Evolutionary conservation across 495 filamentous ascomycete species (phyloP), one percentile per base, ranked within the genome.

Genomic region (Xylaria intraflava): DNA sequence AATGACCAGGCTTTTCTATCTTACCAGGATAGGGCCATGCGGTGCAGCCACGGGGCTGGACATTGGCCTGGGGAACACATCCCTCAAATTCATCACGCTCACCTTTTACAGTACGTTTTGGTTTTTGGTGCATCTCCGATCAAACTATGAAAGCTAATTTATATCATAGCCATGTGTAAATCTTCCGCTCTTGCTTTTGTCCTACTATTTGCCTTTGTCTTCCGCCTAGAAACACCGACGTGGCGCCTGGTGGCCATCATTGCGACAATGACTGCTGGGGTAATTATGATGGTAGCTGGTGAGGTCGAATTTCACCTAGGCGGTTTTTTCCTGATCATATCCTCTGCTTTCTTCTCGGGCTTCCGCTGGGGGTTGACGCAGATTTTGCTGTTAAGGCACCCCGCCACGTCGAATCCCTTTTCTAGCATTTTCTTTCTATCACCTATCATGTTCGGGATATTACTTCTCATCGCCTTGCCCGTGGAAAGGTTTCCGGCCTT

Each of bases 281-380:
- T 99, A 22, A 79, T 97, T 57, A 95, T 97, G 91, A 99, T 99
- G 94, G 94, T 99, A 3, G 88, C 90, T 2, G 91, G 91, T 22
- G 93, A 99, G 71, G 81, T 91, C n/a, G 84, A 86, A 30, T 99
- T 99, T 78, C 81, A 89, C 57, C 75, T 84, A 0, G 79, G 90
- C 31, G 94, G 94, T 8, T 97, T 99, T 69, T 65, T 90, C 26
- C 83, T 99, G 41, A 84, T 97, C 69, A 96, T 97, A 65, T 81
- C 85, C 14, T 88, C 94, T 16, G 88, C 90, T 24, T 94, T 93
- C 74, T 92, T 95, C 70, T 95, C 89, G 23, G 94, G 94, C 45
- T 95, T 99, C 74, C 88, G 94, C 58, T 99, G 94, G 94, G 89
- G 84, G 20, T 74, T 99, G 12, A 99, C 94, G 0, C 94, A 99